phyloP scores from a whole-genome alignment of 2,329 filamentous ascomycete species.

The Trichoderma endophyticum region DNA sequence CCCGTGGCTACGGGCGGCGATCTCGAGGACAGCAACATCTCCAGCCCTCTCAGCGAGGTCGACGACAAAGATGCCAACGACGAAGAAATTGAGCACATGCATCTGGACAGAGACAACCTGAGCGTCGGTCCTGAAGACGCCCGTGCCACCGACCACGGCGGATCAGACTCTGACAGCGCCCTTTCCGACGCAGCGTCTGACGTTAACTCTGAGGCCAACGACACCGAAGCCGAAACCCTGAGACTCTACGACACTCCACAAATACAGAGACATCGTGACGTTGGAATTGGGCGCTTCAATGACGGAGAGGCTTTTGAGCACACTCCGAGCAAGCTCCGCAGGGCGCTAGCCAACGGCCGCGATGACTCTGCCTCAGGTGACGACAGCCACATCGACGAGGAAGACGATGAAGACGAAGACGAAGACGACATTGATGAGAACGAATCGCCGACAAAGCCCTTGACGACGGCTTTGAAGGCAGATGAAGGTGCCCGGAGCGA shows the following conservation, averaged over 20 bases:
- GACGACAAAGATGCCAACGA: constrained; percentile 74
- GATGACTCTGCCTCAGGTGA: constrained; percentile 42
- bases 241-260: constrained; percentile 85
- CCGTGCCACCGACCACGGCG: constrained; percentile 30
- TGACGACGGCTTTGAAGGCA: constrained; percentile 27
- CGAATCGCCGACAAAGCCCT: constrained; percentile 34
- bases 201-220: constrained; percentile 46
- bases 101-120: constrained; percentile 36
- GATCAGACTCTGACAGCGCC: constrained; percentile 49
- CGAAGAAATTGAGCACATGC: constrained; percentile 61
- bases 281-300: constrained; percentile 56
- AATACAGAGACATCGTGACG: constrained; percentile 59
- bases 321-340: constrained; percentile 74
- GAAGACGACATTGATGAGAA: constrained; percentile 39
- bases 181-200: constrained; percentile 53
- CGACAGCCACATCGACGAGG: constrained; percentile 34
- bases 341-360: constrained; percentile 38
- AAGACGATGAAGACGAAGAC: constrained; percentile 34
- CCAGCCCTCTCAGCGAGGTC: constrained; percentile 90
- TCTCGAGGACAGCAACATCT: constrained; percentile 67
- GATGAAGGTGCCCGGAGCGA: constrained; percentile 35
- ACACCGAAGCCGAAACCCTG: constrained; percentile 90
- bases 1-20: constrained; percentile 41
- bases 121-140: constrained; percentile 29
- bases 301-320: constrained; percentile 56